phyloP scores from a whole-genome alignment of 2,329 filamentous ascomycete species.

The Ceratocystis variospora region DNA sequence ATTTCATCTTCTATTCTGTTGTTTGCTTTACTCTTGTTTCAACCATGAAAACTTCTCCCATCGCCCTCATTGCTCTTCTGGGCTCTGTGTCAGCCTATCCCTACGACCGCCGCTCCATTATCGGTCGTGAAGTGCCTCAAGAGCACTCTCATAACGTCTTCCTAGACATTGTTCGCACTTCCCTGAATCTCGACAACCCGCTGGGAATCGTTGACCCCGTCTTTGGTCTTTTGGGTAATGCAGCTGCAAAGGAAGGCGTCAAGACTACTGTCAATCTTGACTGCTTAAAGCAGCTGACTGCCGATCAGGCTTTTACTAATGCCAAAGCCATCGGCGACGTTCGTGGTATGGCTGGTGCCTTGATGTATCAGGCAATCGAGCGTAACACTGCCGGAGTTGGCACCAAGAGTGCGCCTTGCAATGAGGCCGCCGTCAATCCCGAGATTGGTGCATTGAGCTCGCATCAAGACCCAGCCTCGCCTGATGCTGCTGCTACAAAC shows the following conservation, averaged over 20 bases:
- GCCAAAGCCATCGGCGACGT: constrained; percentile 40
- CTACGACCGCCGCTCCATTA: constrained; percentile 16
- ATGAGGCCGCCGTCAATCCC: constrained; percentile 44
- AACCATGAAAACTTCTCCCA: constrained; percentile 14
- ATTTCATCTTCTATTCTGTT: not conserved
- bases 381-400: constrained; percentile 35
- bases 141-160: constrained; percentile 42
- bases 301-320: constrained; percentile 47
- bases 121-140: constrained; percentile 37
- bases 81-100: constrained; percentile 20
- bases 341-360: constrained; percentile 39
- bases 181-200: constrained; percentile 37
- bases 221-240: constrained; percentile 35
- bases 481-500: constrained; percentile 42
- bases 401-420: constrained; percentile 40
- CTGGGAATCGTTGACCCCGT: constrained; percentile 38
- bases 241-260: constrained; percentile 36
- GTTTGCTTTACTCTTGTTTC: not conserved
- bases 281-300: constrained; percentile 36
- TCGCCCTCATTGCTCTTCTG: constrained; percentile 18
- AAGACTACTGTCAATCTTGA: constrained; percentile 31
- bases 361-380: constrained; percentile 43
- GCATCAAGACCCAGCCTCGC: constrained; percentile 54
- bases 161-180: constrained; percentile 32
- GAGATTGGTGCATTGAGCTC: constrained; percentile 51